Evolutionary conservation across 306 rosid species (phyloP).

Genomic region (Lathyrus sativus): DNA sequence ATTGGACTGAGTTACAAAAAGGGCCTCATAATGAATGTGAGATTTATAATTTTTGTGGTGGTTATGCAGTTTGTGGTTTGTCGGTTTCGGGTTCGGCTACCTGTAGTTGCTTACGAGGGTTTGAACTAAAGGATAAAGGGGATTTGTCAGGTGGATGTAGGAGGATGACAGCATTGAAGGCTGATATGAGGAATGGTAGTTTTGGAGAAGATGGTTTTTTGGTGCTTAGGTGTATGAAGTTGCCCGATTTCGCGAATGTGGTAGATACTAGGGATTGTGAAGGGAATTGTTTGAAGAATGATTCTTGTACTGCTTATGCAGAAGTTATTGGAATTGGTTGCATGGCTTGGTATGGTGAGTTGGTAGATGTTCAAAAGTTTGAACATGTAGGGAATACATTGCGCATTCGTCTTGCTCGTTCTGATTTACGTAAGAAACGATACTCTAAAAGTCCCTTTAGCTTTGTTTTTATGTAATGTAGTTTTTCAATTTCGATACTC

Average conservation of each 20-base stretch:
- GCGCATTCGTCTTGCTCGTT: conserved; percentile 59
- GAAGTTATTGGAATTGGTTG: conserved; percentile 68
- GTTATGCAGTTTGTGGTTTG: conserved; percentile 57
- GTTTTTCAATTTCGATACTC: not conserved
- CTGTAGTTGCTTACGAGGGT: conserved; percentile 68
- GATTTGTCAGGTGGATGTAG: conserved; percentile 64
- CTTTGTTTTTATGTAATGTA: not conserved
- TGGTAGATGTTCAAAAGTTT: conserved; percentile 58
- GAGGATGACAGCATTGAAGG: conserved; percentile 54
- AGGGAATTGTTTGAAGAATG: conserved; percentile 44
- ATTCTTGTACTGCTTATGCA: conserved; percentile 66
- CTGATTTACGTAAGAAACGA: conserved; percentile 49
- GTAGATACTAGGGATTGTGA: conserved; percentile 36
- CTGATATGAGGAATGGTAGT: conserved; percentile 35
- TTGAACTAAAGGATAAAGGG: conserved; percentile 40
- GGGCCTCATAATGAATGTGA: conserved; percentile 67
- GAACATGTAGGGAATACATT: conserved; percentile 48
- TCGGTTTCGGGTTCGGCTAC: conserved; percentile 14
- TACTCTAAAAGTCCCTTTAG: not conserved
- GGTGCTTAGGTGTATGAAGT: conserved; percentile 37
- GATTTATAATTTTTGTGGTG: conserved; percentile 70
- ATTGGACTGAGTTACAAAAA: conserved; percentile 45
- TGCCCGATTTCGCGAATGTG: conserved; percentile 70
- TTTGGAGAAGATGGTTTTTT: conserved; percentile 63
- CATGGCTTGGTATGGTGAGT: conserved; percentile 56